Percentiles rank a stretch among this genome's conserved stretches.
phyloP scores from a whole-genome alignment of 768 basidiomycete genomes.

The Hygrophorus russula region DNA sequence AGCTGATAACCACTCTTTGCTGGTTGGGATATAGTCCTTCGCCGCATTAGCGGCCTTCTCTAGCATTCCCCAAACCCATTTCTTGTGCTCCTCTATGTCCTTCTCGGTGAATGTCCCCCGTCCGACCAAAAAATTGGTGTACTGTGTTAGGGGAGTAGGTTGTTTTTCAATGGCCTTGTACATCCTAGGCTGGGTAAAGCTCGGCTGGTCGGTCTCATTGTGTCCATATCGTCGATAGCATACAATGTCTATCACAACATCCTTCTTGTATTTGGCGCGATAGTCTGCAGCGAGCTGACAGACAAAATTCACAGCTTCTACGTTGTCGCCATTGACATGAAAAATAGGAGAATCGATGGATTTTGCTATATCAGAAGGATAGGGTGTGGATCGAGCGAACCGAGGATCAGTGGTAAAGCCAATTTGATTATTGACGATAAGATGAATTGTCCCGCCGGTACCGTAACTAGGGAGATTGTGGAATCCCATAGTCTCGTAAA shows the following conservation, averaged over 20 bases:
- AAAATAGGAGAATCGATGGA: slow-evolving; percentile 97
- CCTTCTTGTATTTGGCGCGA: slow-evolving; percentile 96
- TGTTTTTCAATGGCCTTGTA: slow-evolving; percentile 95
- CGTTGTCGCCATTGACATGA: slow-evolving; percentile 99
- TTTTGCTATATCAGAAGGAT: slow-evolving; percentile 97
- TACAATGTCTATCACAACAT: slow-evolving; percentile 96
- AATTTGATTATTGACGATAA: slow-evolving; percentile 99
- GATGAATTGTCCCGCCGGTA: slow-evolving; percentile 94
- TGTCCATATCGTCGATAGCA: slow-evolving; percentile 99
- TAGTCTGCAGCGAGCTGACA: slow-evolving; percentile 98
- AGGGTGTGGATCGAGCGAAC: slow-evolving; percentile 94
- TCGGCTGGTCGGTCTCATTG: slow-evolving; percentile 98
- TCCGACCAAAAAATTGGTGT: slow-evolving; percentile 81
- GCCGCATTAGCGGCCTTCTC: slow-evolving; percentile 90
- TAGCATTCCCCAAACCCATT: slow-evolving; percentile 99
- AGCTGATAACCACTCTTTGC: slow-evolving; percentile 95
- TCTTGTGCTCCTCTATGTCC: slow-evolving; percentile 97
- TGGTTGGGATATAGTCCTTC: slow-evolving; percentile 92
- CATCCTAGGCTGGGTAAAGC: slow-evolving; percentile 98
- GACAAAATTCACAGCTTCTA: slow-evolving; percentile 96
- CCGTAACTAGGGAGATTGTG: slow-evolving; percentile 92
- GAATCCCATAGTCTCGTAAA: slow-evolving; percentile 99
- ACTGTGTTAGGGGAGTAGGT: slow-evolving; percentile 83
- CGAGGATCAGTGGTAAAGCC: slow-evolving; percentile 99
- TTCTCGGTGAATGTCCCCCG: slow-evolving; percentile 92